Evolutionary conservation across 257 asterid genomes (phyloP).

Genomic region (Galeopsis tetrahit): DNA sequence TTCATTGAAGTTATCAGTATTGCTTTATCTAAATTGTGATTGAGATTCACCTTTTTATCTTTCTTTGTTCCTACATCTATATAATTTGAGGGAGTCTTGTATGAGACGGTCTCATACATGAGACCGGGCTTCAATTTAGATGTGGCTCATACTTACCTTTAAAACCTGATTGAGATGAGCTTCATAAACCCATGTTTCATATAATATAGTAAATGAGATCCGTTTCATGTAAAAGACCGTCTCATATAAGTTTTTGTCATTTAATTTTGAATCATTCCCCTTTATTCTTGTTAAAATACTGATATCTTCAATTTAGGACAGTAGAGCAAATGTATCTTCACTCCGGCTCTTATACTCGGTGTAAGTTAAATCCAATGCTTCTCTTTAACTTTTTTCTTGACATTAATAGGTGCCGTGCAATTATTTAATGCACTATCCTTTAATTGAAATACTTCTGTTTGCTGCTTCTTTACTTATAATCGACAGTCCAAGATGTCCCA

Average conservation of each 20-base stretch:
- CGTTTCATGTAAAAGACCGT: too few species aligned
- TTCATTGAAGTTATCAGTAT: background rate
- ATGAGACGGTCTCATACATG: too few species aligned
- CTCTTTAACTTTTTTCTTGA: background rate
- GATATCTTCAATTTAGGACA: background rate
- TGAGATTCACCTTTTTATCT: conserved; percentile 1
- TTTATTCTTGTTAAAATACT: background rate
- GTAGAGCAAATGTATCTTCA: background rate
- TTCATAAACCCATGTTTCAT: too few species aligned
- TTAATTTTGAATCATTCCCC: background rate
- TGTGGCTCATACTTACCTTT: too few species aligned
- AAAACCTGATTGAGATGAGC: too few species aligned
- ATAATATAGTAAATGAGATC: too few species aligned
- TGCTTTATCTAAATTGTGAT: background rate
- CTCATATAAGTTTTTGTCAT: too few species aligned
- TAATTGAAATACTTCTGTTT: background rate
- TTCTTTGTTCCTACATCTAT: background rate
- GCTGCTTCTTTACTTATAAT: background rate
- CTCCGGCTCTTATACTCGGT: conserved; percentile 7
- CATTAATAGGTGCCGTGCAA: background rate
- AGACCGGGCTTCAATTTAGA: too few species aligned
- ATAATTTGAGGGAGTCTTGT: too few species aligned
- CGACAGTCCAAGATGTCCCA: background rate
- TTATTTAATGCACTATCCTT: background rate
- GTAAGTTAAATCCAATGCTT: background rate